These are phyloP conservation scores for Phytophthora sansomeana DNA, from an alignment of 352 stramenopile species.

Conservation along the genomic window DNA sequence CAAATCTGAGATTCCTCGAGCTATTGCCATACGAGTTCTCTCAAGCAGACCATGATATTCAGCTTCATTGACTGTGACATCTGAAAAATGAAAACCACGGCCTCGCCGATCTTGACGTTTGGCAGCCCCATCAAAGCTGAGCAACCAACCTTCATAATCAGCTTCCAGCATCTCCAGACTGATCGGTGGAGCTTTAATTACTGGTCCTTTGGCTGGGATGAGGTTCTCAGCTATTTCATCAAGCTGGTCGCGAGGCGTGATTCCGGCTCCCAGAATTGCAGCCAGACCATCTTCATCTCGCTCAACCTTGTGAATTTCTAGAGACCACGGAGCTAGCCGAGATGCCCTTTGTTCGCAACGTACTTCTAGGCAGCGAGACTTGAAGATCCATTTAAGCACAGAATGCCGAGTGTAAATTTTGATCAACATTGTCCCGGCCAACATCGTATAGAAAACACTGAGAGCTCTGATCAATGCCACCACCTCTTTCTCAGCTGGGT, in stretches of 20 bases:
- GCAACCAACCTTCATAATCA: too few relatives aligned
- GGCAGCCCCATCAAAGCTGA: conserved; percentile 1
- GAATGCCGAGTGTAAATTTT: not conserved
- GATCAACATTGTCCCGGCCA: not conserved
- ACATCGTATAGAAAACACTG: not conserved
- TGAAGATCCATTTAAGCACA: not conserved
- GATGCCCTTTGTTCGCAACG: not conserved
- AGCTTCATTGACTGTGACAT: too few relatives aligned
- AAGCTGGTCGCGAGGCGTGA: too few relatives aligned
- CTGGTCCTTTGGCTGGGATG: not conserved
- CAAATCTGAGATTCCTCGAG: not conserved
- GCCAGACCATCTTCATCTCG: too few relatives aligned
- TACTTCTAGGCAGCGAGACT: not conserved
- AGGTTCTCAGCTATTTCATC: too few relatives aligned
- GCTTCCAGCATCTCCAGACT: not conserved
- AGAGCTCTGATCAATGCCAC: not conserved
- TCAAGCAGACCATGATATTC: too few relatives aligned
- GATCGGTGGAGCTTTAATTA: not conserved
- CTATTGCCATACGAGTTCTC: not conserved
- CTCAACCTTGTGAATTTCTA: too few relatives aligned
- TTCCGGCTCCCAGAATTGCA: too few relatives aligned
- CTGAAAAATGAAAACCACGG: not conserved
- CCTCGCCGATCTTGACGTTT: not conserved
- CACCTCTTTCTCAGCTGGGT: not conserved
- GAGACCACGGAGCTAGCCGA: too few relatives aligned